A percentile compares a stretch with the other conserved stretches of the same genome.
Evolutionary conservation across 352 stramenopile genomes (phyloP).

Genomic region (Pelagophyceae sp.): DNA sequence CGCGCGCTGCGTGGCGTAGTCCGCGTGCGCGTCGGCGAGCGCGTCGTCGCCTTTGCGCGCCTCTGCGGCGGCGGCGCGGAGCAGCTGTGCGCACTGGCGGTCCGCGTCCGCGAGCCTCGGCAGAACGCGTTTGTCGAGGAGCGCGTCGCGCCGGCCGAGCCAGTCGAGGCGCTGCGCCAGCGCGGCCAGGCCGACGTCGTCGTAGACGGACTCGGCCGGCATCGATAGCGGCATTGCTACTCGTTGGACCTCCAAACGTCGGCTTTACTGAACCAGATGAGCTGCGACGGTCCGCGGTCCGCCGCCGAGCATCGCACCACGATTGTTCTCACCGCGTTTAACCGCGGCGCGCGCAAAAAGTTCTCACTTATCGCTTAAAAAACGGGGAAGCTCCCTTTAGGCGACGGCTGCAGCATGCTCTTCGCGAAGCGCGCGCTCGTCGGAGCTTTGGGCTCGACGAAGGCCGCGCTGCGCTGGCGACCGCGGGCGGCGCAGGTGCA

Average conservation of each 20-base stretch:
- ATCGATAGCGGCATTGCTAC: no score
- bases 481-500: neutral
- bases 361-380: no score
- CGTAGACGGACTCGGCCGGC: no score
- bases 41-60: neutral
- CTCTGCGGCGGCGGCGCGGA: neutral
- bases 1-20: neutral
- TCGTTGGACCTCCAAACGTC: no score
- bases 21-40: neutral
- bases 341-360: no score
- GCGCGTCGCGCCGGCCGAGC: neutral
- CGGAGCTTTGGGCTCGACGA: neutral
- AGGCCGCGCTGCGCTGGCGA: neutral
- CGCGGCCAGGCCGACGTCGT: neutral
- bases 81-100: neutral
- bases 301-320: no score
- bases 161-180: neutral
- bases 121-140: neutral
- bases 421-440: neutral
- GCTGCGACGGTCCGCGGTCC: no score
- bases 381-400: no score
- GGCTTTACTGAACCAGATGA: no score
- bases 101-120: neutral
- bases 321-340: no score
- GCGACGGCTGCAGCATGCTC: no score